Evolutionary conservation across 345 rosid species (phyloP).

Genomic region (Litchi chinensis): DNA sequence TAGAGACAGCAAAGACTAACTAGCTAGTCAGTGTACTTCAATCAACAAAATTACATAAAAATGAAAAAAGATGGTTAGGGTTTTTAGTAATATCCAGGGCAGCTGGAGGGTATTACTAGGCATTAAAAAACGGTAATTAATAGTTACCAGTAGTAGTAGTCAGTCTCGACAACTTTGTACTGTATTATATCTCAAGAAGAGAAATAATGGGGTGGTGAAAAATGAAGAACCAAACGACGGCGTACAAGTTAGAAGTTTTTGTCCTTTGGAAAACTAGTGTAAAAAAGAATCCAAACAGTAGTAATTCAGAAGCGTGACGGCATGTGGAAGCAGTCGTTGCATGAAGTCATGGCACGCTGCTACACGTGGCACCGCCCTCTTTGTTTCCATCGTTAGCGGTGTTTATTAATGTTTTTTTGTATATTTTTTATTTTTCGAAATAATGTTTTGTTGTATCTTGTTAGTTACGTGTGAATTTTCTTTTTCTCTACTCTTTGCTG

Average conservation of each 20-base stretch:
- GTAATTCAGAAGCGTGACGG: constrained; percentile 28
- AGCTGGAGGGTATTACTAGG: not conserved
- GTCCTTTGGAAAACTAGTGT: not conserved
- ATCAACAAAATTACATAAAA: not conserved
- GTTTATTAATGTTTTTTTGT: not conserved
- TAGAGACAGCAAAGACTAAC: not conserved
- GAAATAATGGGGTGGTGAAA: not conserved
- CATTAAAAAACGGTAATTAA: not conserved
- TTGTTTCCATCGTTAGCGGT: constrained; percentile 4
- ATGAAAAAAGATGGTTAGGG: not conserved
- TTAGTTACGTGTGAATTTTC: too few species aligned
- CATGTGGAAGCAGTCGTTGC: constrained; percentile 17
- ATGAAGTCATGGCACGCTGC: constrained; percentile 20
- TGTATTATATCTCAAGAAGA: not conserved
- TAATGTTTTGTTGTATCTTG: not conserved
- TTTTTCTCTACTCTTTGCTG: too few species aligned
- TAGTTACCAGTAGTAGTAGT: too few species aligned
- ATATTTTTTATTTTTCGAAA: too few species aligned
- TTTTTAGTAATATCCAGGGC: constrained; percentile 6
- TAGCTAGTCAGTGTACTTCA: not conserved
- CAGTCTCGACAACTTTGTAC: not conserved
- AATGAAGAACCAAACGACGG: constrained; percentile 16
- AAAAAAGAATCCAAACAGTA: not conserved
- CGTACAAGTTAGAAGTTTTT: not conserved
- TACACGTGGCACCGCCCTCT: constrained; percentile 36